Percentiles rank a stretch among this genome's conserved stretches.
phyloP scores from a whole-genome alignment of 2,329 filamentous ascomycete genomes.

The Onygenales sp. region DNA sequence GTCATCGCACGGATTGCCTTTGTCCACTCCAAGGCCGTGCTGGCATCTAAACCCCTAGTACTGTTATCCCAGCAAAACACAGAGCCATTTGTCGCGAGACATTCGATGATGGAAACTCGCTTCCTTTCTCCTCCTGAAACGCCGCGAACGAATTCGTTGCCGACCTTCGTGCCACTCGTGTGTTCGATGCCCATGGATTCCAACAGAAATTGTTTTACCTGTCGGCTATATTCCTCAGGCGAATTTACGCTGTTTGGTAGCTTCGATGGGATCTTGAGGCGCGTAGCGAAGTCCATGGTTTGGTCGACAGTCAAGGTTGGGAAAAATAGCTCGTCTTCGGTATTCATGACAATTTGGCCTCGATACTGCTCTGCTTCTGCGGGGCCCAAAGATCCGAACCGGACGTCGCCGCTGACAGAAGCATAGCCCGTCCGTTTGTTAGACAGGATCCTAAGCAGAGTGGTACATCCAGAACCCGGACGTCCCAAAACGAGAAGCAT shows the following conservation, averaged over 20 bases:
- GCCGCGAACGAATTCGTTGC: constrained; percentile 69
- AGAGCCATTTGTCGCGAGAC: constrained; percentile 64
- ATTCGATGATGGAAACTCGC: constrained; percentile 75
- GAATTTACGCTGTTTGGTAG: constrained; percentile 44
- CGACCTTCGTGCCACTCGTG: constrained; percentile 73
- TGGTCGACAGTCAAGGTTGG: constrained; percentile 79
- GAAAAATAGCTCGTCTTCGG: constrained; percentile 77
- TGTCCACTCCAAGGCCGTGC: constrained; percentile 55
- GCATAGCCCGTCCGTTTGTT: constrained; percentile 70
- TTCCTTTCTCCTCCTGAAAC: constrained; percentile 72
- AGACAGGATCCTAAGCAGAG: constrained; percentile 72
- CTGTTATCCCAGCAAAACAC: constrained; percentile 68
- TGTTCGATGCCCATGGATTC: constrained; percentile 56
- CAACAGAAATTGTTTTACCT: constrained; percentile 37
- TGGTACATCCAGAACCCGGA: constrained; percentile 62
- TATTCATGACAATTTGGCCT: constrained; percentile 75
- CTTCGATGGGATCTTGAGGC: constrained; percentile 73
- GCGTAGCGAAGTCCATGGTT: constrained; percentile 73
- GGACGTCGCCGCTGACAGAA: constrained; percentile 58
- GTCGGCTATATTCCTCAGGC: constrained; percentile 51
- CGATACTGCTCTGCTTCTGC: constrained; percentile 63
- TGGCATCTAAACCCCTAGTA: constrained; percentile 58
- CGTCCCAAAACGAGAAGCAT: constrained; percentile 52
- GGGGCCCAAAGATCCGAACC: constrained; percentile 63
- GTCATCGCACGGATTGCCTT: constrained; percentile 60